These are phyloP conservation scores for Apostasia shenzhenica DNA, from an alignment of 106 monocot species.

Conservation along the genomic window DNA sequence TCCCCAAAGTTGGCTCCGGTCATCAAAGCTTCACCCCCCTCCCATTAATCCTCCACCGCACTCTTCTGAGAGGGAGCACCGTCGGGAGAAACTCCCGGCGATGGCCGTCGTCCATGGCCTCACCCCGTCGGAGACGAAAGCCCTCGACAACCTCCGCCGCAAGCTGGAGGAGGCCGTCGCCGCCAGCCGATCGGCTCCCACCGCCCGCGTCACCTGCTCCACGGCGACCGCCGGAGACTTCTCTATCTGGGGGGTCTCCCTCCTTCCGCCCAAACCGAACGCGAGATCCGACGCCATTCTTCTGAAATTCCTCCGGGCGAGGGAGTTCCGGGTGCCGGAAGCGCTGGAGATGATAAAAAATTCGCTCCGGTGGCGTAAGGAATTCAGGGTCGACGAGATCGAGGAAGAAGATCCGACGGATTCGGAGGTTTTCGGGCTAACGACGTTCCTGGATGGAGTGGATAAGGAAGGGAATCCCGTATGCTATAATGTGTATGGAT, in stretches of 20 bases:
- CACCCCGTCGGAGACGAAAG: constrained; percentile 35
- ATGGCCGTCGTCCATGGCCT: constrained; percentile 8
- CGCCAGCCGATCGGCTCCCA: constrained; percentile 22
- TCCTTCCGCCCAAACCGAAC: constrained; percentile 27
- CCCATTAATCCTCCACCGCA: too few species aligned
- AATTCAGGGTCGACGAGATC: constrained; percentile 32
- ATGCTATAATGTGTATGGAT: constrained; percentile 51
- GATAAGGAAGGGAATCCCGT: constrained; percentile 46
- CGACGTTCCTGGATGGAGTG: constrained; percentile 26
- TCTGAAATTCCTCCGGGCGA: constrained; percentile 59
- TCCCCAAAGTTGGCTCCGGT: too few species aligned
- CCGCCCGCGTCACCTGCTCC: background rate
- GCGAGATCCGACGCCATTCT: constrained; percentile 43
- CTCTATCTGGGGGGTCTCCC: constrained; percentile 57
- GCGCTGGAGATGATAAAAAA: constrained; percentile 51
- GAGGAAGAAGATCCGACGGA: constrained; percentile 25
- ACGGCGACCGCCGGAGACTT: background rate
- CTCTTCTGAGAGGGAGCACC: too few species aligned
- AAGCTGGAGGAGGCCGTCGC: constrained; percentile 36
- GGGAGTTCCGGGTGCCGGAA: constrained; percentile 38
- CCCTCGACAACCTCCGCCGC: constrained; percentile 36
- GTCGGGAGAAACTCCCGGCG: too few species aligned
- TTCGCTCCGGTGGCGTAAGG: constrained; percentile 46
- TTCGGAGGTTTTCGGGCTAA: constrained; percentile 11
- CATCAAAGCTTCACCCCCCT: too few species aligned